Evolutionary conservation across 139 green algal genomes (phyloP).

Genomic region (Klebsormidium nitens): DNA sequence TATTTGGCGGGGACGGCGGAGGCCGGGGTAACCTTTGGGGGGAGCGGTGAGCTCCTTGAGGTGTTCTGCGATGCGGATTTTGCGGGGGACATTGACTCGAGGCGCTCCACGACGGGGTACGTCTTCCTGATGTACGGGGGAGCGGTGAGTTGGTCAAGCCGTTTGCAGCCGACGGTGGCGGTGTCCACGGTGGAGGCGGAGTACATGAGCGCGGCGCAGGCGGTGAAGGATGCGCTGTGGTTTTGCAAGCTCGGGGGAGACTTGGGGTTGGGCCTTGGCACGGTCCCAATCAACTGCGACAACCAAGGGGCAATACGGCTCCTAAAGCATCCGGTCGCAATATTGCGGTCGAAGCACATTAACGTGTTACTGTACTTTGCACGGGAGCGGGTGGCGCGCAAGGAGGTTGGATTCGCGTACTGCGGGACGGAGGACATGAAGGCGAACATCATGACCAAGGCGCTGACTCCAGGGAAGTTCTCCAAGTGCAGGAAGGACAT

Average conservation of each 20-base stretch:
- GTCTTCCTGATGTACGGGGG: constrained; percentile 6
- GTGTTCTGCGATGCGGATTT: constrained; percentile 7
- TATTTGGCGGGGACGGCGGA: too few relatives aligned
- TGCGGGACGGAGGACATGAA: too few relatives aligned
- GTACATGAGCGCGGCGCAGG: too few relatives aligned
- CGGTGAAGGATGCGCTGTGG: background rate
- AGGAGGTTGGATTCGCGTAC: too few relatives aligned
- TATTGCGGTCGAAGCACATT: background rate
- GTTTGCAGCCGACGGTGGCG: background rate
- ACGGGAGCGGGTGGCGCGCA: too few relatives aligned
- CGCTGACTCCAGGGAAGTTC: too few relatives aligned
- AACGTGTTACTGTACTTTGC: too few relatives aligned
- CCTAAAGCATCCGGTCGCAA: too few relatives aligned
- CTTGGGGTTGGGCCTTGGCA: background rate
- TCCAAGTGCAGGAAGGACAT: too few relatives aligned
- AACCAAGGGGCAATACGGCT: too few relatives aligned
- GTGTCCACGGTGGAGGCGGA: constrained; percentile 8
- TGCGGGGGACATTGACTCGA: constrained; percentile 8
- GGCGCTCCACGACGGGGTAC: constrained; percentile 8
- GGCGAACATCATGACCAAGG: too few relatives aligned
- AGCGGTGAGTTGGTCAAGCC: background rate
- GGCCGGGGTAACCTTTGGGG: too few relatives aligned
- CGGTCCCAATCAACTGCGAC: background rate
- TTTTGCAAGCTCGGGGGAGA: background rate
- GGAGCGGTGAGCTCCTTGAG: constrained; percentile 5